Evolutionary conservation across 257 asterid genomes (phyloP).

Genomic region (Rhazya stricta): DNA sequence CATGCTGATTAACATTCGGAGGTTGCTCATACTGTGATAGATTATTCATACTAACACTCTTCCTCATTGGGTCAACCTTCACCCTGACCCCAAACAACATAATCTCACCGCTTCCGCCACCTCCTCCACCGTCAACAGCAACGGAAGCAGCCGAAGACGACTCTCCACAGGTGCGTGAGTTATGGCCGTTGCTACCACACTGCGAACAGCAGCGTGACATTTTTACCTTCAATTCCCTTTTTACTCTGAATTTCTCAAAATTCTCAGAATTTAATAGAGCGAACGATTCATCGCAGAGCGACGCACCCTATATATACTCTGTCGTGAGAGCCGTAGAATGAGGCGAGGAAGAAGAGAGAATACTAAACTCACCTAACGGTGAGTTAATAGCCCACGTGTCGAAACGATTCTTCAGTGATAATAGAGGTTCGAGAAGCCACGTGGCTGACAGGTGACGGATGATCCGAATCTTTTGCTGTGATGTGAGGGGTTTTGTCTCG

Average conservation of each 20-base stretch:
- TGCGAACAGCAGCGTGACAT: slow-evolving; percentile 25
- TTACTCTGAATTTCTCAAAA: neutral
- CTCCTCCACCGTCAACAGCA: slow-evolving; percentile 16
- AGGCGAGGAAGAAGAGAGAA: neutral
- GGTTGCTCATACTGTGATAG: slow-evolving; percentile 60
- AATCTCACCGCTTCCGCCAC: slow-evolving; percentile 40
- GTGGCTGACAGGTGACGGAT: slow-evolving; percentile 12
- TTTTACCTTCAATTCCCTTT: neutral
- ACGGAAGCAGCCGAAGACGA: slow-evolving; percentile 28
- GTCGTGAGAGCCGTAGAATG: neutral
- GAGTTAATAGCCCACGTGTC: neutral
- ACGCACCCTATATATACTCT: neutral
- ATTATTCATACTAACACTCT: slow-evolving; percentile 82
- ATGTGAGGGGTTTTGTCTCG: neutral
- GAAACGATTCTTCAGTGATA: neutral
- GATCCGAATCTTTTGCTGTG: slow-evolving; percentile 16
- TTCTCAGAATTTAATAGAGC: neutral
- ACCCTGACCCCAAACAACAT: slow-evolving; percentile 84
- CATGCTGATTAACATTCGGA: slow-evolving; percentile 3
- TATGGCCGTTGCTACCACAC: slow-evolving; percentile 26
- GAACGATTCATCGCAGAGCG: neutral
- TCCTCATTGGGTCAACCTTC: slow-evolving; percentile 79
- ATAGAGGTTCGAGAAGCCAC: slow-evolving; percentile 4
- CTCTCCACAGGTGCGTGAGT: slow-evolving; percentile 34
- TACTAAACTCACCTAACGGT: neutral